Conservation (phyloP, 371 early-diverging fungal species). For the Amoeboaphelidium protococcarum region DNA sequence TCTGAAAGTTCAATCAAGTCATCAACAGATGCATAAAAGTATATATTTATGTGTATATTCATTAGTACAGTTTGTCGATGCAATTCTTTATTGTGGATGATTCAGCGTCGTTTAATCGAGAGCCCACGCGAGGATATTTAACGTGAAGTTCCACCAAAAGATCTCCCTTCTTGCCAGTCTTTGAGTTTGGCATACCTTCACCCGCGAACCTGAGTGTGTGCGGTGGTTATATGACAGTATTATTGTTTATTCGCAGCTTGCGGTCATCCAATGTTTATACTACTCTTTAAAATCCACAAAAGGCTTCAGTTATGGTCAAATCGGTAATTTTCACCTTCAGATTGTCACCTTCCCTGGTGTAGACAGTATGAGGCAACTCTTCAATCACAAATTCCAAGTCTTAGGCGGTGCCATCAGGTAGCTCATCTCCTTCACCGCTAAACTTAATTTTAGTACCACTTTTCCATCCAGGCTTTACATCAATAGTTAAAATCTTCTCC, state of each 20-base stretch:
- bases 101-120: too few species aligned
- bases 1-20: too few species aligned
- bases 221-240: slow-evolving; percentile 35
- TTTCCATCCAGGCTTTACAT: slow-evolving; percentile 92
- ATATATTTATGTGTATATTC: too few species aligned
- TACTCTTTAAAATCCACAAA: slow-evolving; percentile 43
- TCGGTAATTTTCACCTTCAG: slow-evolving; percentile 26
- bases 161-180: slow-evolving; percentile 54
- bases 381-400: slow-evolving; percentile 41
- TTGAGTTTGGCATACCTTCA: slow-evolving; percentile 83
- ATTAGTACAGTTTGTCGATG: too few species aligned
- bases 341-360: slow-evolving; percentile 74
- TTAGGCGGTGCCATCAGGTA: slow-evolving; percentile 43
- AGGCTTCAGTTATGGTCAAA: slow-evolving; percentile 47
- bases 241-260: slow-evolving; percentile 26
- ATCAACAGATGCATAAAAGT: too few species aligned
- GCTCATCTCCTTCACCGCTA: slow-evolving; percentile 73
- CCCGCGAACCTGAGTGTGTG: slow-evolving; percentile 36
- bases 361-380: slow-evolving; percentile 67
- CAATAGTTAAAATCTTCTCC: slow-evolving; percentile 61
- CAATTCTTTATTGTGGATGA: too few species aligned
- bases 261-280: slow-evolving; percentile 54
- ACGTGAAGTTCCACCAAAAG: slow-evolving; percentile 47
- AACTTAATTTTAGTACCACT: slow-evolving; percentile 90
- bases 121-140: slow-evolving; percentile 35